phyloP scores from a whole-genome alignment of 1,139 yeast species.

The Kodamaea fungicola region DNA sequence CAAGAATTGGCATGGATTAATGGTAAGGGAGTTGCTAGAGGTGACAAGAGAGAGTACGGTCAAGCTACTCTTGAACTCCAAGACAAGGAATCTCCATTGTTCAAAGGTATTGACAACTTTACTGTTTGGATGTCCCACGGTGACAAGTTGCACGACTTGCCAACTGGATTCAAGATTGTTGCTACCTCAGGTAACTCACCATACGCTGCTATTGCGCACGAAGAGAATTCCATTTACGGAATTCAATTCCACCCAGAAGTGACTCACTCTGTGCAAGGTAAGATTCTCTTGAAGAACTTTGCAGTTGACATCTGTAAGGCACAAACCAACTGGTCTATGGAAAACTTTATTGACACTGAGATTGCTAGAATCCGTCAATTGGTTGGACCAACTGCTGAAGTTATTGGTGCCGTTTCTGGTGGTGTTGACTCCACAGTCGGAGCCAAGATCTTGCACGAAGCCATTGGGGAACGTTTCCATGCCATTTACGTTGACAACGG shows the following conservation, averaged over 20 bases:
- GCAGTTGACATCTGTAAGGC: slow-evolving; percentile 90
- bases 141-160: slow-evolving; percentile 88
- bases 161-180: slow-evolving; percentile 82
- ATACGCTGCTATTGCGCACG: slow-evolving; percentile 86
- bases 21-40: slow-evolving; percentile 93
- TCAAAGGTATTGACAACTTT: slow-evolving; percentile 86
- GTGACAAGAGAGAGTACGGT: slow-evolving; percentile 98
- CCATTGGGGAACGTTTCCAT: slow-evolving; percentile 98
- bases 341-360: slow-evolving; percentile 94
- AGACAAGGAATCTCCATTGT: slow-evolving; percentile 66
- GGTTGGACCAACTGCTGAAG: slow-evolving; percentile 98
- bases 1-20: slow-evolving; percentile 98
- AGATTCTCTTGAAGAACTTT: slow-evolving; percentile 79
- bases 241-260: slow-evolving; percentile 99
- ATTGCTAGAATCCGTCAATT: slow-evolving; percentile 83
- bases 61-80: slow-evolving; percentile 84
- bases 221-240: slow-evolving; percentile 74
- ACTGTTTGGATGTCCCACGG: slow-evolving; percentile 99
- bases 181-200: slow-evolving; percentile 96
- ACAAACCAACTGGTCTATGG: slow-evolving; percentile 94
- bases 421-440: slow-evolving; percentile 99
- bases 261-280: slow-evolving; percentile 92
- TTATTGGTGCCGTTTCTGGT: slow-evolving; percentile 99
- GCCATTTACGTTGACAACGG: slow-evolving; percentile 98
- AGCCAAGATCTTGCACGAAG: slow-evolving; percentile 96